Conservation (phyloP, 352 stramenopile species). For the Pythium monospermum region DNA sequence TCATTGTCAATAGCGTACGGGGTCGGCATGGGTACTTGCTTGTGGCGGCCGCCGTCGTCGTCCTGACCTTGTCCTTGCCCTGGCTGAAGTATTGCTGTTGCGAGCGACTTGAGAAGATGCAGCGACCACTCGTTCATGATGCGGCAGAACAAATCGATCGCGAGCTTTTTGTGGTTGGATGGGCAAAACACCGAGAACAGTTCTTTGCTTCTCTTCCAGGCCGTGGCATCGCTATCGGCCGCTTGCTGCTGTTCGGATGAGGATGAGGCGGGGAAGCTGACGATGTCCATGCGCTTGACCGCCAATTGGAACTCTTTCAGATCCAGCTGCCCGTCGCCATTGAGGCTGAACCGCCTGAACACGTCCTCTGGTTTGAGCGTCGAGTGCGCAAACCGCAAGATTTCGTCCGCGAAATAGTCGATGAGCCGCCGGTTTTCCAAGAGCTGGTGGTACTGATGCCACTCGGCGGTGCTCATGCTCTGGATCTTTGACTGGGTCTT, state of each 20-base stretch:
- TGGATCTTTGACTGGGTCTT: slow-evolving; percentile 72
- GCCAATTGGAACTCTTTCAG: slow-evolving; percentile 71
- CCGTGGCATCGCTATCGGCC: not conserved
- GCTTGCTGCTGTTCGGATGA: not conserved
- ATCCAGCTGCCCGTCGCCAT: slow-evolving; percentile 67
- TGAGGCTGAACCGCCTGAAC: slow-evolving; percentile 67
- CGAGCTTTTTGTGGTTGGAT: slow-evolving; percentile 56
- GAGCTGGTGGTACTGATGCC: slow-evolving; percentile 67
- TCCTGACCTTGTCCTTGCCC: slow-evolving; percentile 18
- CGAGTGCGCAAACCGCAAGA: slow-evolving; percentile 52
- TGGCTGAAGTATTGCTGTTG: too few relatives aligned
- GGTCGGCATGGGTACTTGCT: slow-evolving; percentile 25
- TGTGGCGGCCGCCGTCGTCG: not conserved
- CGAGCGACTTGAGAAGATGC: slow-evolving; percentile 44
- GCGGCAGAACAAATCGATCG: slow-evolving; percentile 75
- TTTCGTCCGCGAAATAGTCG: slow-evolving; percentile 55
- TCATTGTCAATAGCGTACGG: slow-evolving; percentile 37
- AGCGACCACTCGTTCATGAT: slow-evolving; percentile 81
- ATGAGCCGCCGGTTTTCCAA: slow-evolving; percentile 49
- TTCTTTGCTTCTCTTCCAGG: slow-evolving; percentile 24
- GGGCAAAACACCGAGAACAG: slow-evolving; percentile 72
- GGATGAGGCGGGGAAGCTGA: slow-evolving; percentile 14
- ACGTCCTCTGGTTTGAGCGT: slow-evolving; percentile 67
- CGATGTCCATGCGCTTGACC: slow-evolving; percentile 63
- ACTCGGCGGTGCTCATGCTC: slow-evolving; percentile 73